Evolutionary conservation across 1,284 basidiomycete genomes (phyloP), one percentile per base, ranked within the genome.

Genomic region (Entoloma clypeatum): DNA sequence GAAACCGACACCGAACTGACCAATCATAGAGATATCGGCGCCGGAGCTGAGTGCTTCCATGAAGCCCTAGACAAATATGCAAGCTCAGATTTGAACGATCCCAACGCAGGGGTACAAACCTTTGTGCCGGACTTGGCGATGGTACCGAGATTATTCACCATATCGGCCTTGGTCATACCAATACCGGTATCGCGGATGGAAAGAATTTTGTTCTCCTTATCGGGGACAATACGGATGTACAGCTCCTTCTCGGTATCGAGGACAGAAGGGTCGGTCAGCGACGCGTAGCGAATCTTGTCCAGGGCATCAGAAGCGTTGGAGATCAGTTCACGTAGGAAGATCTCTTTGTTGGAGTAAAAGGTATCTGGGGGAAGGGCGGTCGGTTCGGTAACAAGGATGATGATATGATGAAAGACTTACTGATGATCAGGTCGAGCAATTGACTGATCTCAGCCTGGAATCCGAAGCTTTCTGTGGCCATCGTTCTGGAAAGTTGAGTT

Each of bases 91-190:
- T 28, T 32, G 26, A 19, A 19, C 34, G 21, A 32, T 21, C 19
- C 21, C 21, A 33, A 34, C 13, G 45, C 27, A 23, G 39, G 13
- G 29, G 32, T 28, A 63, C 68, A 17, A 41, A 83, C 86, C 74
- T 94, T 90, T 48, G 87, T 90, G 53, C 92, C 92, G 48, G 92
- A 95, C 78, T 95, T 99, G 72, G 95, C 95, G 64, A 99, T 99
- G 45, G 96, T 99, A 77, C 95, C 96, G 52, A 99, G 81, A 81
- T 99, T 99, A 83, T 96, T 97, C 68, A 96, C 92, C 61, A 94
- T 77, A 69, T 94, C 91, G 48, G 92, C 92, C 79, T 97, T 97
- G 75, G 92, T 97, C 92, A 96, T 96, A 67, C 96, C 95, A 55
- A 99, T 77, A 86, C 96, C 96, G 48, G 92, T 90, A 68, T 99